A percentile compares a stretch with the other conserved stretches of the same genome.
Conservation (phyloP, 495 filamentous ascomycete genomes). For the Xylaria bambusicola region DNA sequence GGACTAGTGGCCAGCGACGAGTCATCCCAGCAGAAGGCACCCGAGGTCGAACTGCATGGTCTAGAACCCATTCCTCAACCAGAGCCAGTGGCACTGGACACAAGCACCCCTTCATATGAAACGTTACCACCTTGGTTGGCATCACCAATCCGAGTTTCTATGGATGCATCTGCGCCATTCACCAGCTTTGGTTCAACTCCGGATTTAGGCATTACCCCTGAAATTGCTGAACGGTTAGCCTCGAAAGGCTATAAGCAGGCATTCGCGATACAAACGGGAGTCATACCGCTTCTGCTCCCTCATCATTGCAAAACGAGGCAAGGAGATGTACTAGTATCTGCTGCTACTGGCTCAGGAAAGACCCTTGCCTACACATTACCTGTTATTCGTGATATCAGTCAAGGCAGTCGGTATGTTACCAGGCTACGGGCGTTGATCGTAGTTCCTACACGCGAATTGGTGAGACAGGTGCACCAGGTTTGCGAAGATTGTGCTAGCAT, state of each 20-base stretch:
- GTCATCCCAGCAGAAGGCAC: slow-evolving; percentile 27
- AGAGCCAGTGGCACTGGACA: slow-evolving; percentile 55
- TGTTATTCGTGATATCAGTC: slow-evolving; percentile 70
- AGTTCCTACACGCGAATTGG: slow-evolving; percentile 86
- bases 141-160: slow-evolving; percentile 64
- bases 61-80: slow-evolving; percentile 80
- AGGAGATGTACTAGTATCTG: slow-evolving; percentile 84
- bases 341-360: slow-evolving; percentile 91
- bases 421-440: slow-evolving; percentile 76
- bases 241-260: slow-evolving; percentile 69
- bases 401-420: slow-evolving; percentile 49
- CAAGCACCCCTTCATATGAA: slow-evolving; percentile 53
- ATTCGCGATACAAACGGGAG: slow-evolving; percentile 80
- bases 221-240: slow-evolving; percentile 55
- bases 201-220: slow-evolving; percentile 49
- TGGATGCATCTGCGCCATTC: slow-evolving; percentile 62
- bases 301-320: slow-evolving; percentile 50
- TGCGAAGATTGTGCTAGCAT: slow-evolving; percentile 64
- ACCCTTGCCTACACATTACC: slow-evolving; percentile 90
- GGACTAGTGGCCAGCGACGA: slow-evolving; percentile 31
- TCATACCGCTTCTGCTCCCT: slow-evolving; percentile 76
- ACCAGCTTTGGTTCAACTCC: slow-evolving; percentile 57
- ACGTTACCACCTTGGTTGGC: slow-evolving; percentile 74
- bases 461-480: slow-evolving; percentile 74
- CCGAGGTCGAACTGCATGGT: slow-evolving; percentile 57